A percentile compares a stretch with the other conserved stretches of the same genome.
Evolutionary conservation across 441 rosid species (phyloP).

Genomic region (Eutrema salsugineum): DNA sequence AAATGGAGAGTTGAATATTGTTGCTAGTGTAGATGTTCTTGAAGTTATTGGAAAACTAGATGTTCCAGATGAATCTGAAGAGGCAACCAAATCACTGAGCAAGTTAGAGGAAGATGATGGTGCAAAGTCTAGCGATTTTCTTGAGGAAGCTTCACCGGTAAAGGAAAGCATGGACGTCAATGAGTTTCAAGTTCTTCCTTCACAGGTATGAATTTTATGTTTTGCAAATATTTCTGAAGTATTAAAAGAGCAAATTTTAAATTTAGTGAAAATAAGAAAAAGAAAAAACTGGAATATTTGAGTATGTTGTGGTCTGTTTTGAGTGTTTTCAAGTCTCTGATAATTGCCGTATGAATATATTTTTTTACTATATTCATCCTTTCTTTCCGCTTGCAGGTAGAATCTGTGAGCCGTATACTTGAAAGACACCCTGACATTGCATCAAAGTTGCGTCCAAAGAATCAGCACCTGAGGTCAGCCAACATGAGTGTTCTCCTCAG

Average conservation of each 20-base stretch:
- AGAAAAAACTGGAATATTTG: not conserved
- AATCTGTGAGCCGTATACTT: not conserved
- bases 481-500: not conserved
- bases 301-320: not conserved
- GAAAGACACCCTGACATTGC: not conserved
- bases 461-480: too few relatives aligned
- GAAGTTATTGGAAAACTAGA: not conserved
- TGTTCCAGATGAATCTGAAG: not conserved
- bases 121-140: not conserved
- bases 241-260: too few relatives aligned
- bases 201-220: not conserved
- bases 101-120: not conserved
- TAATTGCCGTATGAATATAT: not conserved
- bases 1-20: not conserved
- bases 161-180: not conserved
- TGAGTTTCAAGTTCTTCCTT: slow-evolving; percentile 18
- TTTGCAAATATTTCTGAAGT: too few relatives aligned
- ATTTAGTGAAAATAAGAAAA: too few relatives aligned
- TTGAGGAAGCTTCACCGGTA: not conserved
- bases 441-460: too few relatives aligned
- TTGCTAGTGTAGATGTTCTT: not conserved
- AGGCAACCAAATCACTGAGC: not conserved
- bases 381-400: not conserved
- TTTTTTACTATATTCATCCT: not conserved
- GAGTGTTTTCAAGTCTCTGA: too few relatives aligned